A percentile compares a stretch with the other conserved stretches of the same genome.
Evolutionary conservation across 2,329 filamentous ascomycete species (phyloP).

Genomic region (Sporothrix humicola): DNA sequence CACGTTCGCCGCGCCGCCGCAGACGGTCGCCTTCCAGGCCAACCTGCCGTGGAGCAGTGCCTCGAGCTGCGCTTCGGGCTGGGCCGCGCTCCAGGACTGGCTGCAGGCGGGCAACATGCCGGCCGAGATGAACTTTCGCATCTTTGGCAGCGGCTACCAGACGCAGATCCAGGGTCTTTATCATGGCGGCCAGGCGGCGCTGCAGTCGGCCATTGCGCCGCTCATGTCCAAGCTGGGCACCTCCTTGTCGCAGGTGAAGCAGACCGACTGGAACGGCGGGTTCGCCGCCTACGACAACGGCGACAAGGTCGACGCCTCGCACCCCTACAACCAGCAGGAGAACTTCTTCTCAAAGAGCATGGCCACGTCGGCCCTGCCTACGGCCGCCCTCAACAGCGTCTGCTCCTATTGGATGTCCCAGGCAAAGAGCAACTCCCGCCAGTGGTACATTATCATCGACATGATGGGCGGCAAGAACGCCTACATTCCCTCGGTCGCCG

Average conservation of each 20-base stretch:
- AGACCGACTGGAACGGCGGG: constrained; percentile 42
- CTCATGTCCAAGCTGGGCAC: constrained; percentile 39
- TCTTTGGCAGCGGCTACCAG: constrained; percentile 40
- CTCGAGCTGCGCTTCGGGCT: constrained; percentile 39
- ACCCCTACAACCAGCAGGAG: constrained; percentile 42
- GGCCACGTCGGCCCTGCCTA: constrained; percentile 41
- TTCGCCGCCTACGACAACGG: constrained; percentile 45
- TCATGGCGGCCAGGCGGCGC: constrained; percentile 38
- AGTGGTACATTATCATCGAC: constrained; percentile 47
- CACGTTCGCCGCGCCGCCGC: constrained; percentile 47
- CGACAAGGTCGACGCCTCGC: constrained; percentile 41
- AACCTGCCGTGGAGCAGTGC: constrained; percentile 41
- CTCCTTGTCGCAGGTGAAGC: constrained; percentile 38
- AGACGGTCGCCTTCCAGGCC: constrained; percentile 43
- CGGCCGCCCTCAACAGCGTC: constrained; percentile 39
- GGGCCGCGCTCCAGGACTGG: constrained; percentile 41
- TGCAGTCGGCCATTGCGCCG: constrained; percentile 39
- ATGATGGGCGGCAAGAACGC: constrained; percentile 48
- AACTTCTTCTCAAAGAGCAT: constrained; percentile 45
- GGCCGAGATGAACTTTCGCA: constrained; percentile 42
- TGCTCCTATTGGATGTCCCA: constrained; percentile 42
- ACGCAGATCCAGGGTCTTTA: constrained; percentile 43
- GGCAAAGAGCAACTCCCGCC: constrained; percentile 38
- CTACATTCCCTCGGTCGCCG: constrained; percentile 43
- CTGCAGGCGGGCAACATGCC: constrained; percentile 40